phyloP scores from a whole-genome alignment of 2,329 filamentous ascomycete genomes.

The Pseudomassariella vexata region DNA sequence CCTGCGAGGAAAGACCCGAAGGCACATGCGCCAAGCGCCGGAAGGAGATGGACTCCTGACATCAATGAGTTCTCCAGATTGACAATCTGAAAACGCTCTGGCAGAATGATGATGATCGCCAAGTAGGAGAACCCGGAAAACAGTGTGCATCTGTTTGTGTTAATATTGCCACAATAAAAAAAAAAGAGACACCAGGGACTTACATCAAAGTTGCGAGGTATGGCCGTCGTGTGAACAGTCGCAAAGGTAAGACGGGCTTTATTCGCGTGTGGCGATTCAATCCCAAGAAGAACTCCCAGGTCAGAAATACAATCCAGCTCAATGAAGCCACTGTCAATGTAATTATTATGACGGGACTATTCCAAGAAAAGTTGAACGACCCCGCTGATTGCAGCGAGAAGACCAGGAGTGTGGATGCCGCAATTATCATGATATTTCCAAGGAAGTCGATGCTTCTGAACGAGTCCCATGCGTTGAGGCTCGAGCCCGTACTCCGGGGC shows the following conservation, averaged over 20 bases:
- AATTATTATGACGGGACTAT: constrained; percentile 41
- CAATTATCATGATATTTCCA: constrained; percentile 44
- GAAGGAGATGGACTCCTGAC: constrained; percentile 52
- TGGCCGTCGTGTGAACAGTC: constrained; percentile 40
- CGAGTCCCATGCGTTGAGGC: constrained; percentile 32
- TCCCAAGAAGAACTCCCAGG: constrained; percentile 45
- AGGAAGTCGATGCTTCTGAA: constrained; percentile 46
- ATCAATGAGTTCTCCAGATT: constrained; percentile 45
- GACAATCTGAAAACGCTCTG: constrained; percentile 56
- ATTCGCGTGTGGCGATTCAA: constrained; percentile 30
- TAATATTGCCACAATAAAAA: constrained; percentile 2
- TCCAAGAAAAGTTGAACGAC: constrained; percentile 45
- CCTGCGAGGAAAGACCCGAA: constrained; percentile 51
- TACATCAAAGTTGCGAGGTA: constrained; percentile 47
- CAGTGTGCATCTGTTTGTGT: constrained; percentile 41
- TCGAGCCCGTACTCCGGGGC: constrained; percentile 30
- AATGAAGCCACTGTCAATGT: constrained; percentile 41
- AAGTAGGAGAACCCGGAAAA: constrained; percentile 54
- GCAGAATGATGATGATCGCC: constrained; percentile 51
- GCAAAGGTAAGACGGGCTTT: constrained; percentile 50
- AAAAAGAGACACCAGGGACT: constrained; percentile 13
- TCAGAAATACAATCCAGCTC: constrained; percentile 41
- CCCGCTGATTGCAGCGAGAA: constrained; percentile 53
- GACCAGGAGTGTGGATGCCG: constrained; percentile 47
- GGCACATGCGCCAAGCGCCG: constrained; percentile 51